Conservation (phyloP, 2,329 filamentous ascomycete species). For the Fusarium robinianum region DNA sequence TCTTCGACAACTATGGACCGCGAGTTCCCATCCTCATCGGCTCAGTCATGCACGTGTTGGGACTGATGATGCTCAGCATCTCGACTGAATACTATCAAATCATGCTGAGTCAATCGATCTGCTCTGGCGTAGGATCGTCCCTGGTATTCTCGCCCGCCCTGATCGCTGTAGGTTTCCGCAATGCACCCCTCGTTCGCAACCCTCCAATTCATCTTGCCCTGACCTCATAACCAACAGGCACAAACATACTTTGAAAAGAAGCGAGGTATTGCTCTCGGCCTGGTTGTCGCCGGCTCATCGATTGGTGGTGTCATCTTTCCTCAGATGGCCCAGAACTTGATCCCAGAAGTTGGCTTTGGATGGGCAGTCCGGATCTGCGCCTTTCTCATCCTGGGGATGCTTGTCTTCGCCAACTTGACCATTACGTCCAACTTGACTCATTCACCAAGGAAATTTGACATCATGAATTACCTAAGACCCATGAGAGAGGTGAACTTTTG, state of each 20-base stretch:
- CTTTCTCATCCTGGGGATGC: slow-evolving; percentile 44
- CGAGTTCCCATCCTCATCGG: slow-evolving; percentile 54
- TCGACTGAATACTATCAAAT: slow-evolving; percentile 40
- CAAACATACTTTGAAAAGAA: slow-evolving; percentile 40
- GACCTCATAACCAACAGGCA: slow-evolving; percentile 11
- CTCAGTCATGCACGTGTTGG: slow-evolving; percentile 57
- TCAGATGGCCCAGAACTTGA: slow-evolving; percentile 31
- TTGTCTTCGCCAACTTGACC: slow-evolving; percentile 27
- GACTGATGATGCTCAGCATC: slow-evolving; percentile 62
- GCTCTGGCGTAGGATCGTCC: slow-evolving; percentile 22
- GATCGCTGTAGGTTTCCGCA: slow-evolving; percentile 15
- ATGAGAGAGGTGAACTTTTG: slow-evolving; percentile 19
- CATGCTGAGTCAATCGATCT: slow-evolving; percentile 31
- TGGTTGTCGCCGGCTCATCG: slow-evolving; percentile 61
- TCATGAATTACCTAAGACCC: slow-evolving; percentile 16
- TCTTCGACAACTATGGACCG: slow-evolving; percentile 65
- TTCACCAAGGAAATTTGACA: slow-evolving; percentile 10
- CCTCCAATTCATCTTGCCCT: background rate
- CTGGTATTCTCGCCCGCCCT: slow-evolving; percentile 22
- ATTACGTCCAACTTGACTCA: slow-evolving; percentile 24
- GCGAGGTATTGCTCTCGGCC: slow-evolving; percentile 59
- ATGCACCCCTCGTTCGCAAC: background rate
- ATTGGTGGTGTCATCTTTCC: slow-evolving; percentile 57
- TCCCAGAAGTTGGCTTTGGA: slow-evolving; percentile 28
- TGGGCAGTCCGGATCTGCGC: slow-evolving; percentile 64